phyloP scores from a whole-genome alignment of 2,329 filamentous ascomycete genomes.

The Ophiostoma montium region DNA sequence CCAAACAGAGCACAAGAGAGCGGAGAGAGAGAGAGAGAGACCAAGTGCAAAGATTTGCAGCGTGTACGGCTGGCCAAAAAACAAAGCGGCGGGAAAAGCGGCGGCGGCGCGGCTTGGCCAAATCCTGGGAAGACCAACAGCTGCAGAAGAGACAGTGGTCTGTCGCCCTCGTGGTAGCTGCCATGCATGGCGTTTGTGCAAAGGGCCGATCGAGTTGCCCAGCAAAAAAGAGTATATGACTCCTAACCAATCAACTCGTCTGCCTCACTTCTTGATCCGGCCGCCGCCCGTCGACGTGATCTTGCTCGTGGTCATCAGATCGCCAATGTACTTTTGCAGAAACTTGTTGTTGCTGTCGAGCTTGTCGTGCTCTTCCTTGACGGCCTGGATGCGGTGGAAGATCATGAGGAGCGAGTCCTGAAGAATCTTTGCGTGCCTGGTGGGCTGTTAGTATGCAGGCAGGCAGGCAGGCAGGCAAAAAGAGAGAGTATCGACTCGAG shows the following conservation, averaged over 20 bases:
- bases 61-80: no score
- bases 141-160: no score
- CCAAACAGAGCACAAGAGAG: neutral
- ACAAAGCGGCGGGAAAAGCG: no score
- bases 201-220: no score
- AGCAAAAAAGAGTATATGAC: no score
- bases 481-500: no score
- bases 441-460: neutral
- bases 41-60: no score
- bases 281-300: conserved; percentile 43
- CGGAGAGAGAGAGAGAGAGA: neutral
- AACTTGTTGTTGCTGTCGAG: conserved; percentile 96
- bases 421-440: conserved; percentile 65
- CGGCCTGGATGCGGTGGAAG: conserved; percentile 85
- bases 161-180: no score
- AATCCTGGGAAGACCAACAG: neutral
- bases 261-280: conserved; percentile 39
- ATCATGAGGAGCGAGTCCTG: conserved; percentile 83
- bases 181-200: no score
- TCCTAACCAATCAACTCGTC: neutral
- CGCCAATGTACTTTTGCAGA: conserved; percentile 93
- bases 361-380: conserved; percentile 90
- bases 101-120: no score
- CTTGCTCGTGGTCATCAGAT: conserved; percentile 77
- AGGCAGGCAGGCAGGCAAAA: no score